Evolutionary conservation across 306 rosid species (phyloP), one percentile per base, ranked within the genome.

Genomic region (Castanopsis chinensis): DNA sequence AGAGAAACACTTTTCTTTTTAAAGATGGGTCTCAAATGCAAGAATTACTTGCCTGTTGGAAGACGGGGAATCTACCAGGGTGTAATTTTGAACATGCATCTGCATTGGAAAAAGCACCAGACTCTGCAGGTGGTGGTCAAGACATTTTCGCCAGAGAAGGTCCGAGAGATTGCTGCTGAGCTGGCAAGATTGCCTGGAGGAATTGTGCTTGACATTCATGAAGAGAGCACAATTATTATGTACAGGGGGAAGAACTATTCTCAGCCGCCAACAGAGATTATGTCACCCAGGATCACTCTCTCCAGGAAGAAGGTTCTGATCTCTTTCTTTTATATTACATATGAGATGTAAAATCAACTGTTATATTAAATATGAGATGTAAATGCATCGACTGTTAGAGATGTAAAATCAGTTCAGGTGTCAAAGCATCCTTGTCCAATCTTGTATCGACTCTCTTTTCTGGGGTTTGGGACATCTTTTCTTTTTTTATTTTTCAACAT

Each of bases 51-150:
- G 73, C 99, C 99, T 30, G 89, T 95, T 41, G 99, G 99, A 83
- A 89, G 99, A 75, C 88, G 97, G 23, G 99, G 99, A 73, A 91
- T 95, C 85, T 95, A 93, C 87, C 91, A 89, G 85, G 97, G 99
- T 85, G 99, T 95, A 69, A 89, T 93, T 84, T 87, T 95, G 70
- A 95, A 95, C 84, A 93, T 93, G 99, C 99, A 95, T 85, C 90
- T 95, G 79, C 98, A 95, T 83, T 95, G 99, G 99, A 93, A 95
- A 87, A 95, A 95, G 77, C 99, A 95, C 82, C 94, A 95, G 78
- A 95, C 99, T 72, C 79, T 91, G 88, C 58, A 91, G 90, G 98
- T 93, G 86, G 79, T 91, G 56, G 97, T 95, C 70, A 95, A 93
- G 89, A 93, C 96, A 35, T 95, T 93, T 84, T 71, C 96, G 21